These are phyloP conservation scores for Beta corolliflora DNA, from an alignment of 179 eudicot genomes.

Conservation along the genomic window DNA sequence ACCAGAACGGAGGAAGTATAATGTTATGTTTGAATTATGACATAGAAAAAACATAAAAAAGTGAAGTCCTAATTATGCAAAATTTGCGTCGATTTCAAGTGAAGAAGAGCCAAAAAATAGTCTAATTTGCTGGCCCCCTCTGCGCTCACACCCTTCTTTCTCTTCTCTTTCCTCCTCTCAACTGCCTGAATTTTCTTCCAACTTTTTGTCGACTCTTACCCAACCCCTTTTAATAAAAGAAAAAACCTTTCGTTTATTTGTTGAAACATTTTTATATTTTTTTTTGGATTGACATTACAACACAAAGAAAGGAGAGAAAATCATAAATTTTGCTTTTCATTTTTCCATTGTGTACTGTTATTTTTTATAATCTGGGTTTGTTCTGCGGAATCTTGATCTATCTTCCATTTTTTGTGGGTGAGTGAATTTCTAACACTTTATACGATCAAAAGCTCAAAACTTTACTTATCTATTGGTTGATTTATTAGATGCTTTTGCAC, in stretches of 20 bases:
- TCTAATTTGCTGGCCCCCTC: constrained; percentile 24
- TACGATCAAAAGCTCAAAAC: constrained; percentile 21
- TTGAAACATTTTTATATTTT: not conserved
- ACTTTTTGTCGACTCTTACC: constrained; percentile 17
- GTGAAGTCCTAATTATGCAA: not conserved
- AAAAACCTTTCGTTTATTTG: not conserved
- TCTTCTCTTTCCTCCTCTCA: not conserved
- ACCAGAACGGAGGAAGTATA: too few species aligned
- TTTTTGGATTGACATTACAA: constrained; percentile 9
- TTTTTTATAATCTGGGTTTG: constrained; percentile 20
- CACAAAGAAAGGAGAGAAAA: not conserved
- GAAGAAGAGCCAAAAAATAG: constrained; percentile 28
- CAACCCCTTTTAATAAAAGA: not conserved
- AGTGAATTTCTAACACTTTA: constrained; percentile 26
- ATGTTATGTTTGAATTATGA: too few species aligned
- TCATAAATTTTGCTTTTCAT: not conserved
- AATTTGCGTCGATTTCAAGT: constrained; percentile 25
- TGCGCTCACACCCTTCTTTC: not conserved
- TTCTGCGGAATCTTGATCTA: constrained; percentile 32
- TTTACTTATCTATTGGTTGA: constrained; percentile 24
- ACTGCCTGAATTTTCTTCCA: constrained; percentile 28
- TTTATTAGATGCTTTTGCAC: constrained; percentile 22
- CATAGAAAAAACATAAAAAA: too few species aligned
- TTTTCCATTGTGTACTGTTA: not conserved
- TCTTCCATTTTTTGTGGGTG: constrained; percentile 13